Evolutionary conservation across 106 monocot genomes (phyloP).

Genomic region (Xerophyta viscosa): DNA sequence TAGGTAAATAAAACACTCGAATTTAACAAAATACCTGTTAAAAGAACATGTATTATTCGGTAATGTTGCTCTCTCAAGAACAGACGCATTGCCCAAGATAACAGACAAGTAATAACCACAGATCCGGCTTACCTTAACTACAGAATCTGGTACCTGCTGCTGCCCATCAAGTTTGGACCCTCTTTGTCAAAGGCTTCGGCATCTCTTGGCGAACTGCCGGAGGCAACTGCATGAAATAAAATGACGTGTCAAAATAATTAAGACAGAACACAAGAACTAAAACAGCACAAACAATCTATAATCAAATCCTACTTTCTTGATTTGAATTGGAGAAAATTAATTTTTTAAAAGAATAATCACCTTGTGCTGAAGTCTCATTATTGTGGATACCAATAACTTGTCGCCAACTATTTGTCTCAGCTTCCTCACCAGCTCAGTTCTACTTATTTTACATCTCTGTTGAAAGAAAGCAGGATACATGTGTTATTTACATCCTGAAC

Average conservation of each 20-base stretch:
- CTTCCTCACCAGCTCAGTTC: slow-evolving; percentile 74
- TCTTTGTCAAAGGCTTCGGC: slow-evolving; percentile 14
- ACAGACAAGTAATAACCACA: not conserved
- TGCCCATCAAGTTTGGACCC: not conserved
- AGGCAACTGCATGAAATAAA: slow-evolving; percentile 12
- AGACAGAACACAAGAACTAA: not conserved
- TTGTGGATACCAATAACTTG: slow-evolving; percentile 76
- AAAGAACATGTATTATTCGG: too few species aligned
- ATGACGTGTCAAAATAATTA: not conserved
- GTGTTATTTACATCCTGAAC: not conserved
- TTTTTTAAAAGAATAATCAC: slow-evolving; percentile 23
- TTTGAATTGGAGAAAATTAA: too few species aligned
- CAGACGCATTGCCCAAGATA: slow-evolving; percentile 1
- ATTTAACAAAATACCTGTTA: too few species aligned
- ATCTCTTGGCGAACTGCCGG: slow-evolving; percentile 14
- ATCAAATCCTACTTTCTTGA: too few species aligned
- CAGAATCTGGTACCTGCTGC: not conserved
- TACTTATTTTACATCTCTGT: slow-evolving; percentile 56
- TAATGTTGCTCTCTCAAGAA: too few species aligned
- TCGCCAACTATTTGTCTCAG: slow-evolving; percentile 78
- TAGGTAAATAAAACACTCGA: too few species aligned
- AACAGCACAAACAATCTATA: not conserved
- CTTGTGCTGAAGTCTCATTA: slow-evolving; percentile 77
- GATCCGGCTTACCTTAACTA: not conserved
- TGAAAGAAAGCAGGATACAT: slow-evolving; percentile 2